Percentiles rank a stretch among this genome's conserved stretches.
These are phyloP conservation scores for Coemansia erecta DNA, from an alignment of 192 early-diverging fungal genomes.

Conservation along the genomic window DNA sequence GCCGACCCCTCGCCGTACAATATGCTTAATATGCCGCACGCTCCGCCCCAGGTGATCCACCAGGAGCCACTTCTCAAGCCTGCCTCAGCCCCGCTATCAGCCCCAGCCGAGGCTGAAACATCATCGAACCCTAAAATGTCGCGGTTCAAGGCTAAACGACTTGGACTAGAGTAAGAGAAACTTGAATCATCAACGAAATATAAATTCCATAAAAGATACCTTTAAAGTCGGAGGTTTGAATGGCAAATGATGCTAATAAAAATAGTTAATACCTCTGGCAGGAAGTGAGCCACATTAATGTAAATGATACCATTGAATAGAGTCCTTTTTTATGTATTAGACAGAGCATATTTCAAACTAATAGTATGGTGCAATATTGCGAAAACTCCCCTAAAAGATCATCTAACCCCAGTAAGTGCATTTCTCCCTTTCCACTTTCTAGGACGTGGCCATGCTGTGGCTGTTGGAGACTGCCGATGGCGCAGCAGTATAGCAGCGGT, in stretches of 20 bases:
- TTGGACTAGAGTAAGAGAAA: conserved; percentile 26
- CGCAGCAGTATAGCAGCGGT: conserved; percentile 32
- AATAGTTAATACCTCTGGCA: no score
- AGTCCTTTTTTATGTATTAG: no score
- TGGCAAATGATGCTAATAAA: no score
- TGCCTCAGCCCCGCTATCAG: no score
- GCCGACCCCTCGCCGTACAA: conserved; percentile 9
- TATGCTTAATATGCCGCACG: not conserved
- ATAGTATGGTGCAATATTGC: no score
- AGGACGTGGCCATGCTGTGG: not conserved
- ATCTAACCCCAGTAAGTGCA: no score
- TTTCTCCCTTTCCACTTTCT: no score
- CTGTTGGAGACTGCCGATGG: not conserved
- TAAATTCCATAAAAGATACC: not conserved
- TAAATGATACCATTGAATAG: no score
- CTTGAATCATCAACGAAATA: not conserved
- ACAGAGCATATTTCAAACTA: no score
- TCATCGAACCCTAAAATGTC: conserved; percentile 43
- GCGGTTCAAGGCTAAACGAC: conserved; percentile 49
- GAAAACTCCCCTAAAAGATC: no score
- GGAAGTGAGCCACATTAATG: no score
- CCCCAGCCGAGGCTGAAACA: not conserved
- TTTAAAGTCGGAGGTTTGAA: no score
- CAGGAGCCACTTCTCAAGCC: conserved; percentile 1
- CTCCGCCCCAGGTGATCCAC: conserved; percentile 29